Conservation (phyloP, 1,284 basidiomycete species). For the Phlebopus sp. region DNA sequence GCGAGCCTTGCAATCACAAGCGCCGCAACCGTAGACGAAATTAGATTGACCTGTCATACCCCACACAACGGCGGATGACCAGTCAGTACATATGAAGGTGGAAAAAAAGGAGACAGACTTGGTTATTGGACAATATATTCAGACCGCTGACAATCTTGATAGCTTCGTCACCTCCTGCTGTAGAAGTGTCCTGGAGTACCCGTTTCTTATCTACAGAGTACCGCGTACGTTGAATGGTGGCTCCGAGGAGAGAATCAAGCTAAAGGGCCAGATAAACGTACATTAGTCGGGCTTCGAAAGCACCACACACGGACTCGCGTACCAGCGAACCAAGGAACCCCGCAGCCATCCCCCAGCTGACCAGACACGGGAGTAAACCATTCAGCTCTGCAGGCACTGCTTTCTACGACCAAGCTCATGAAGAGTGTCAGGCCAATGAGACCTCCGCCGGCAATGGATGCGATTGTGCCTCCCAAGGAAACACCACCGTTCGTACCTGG, state of each 20-base stretch:
- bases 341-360: slow-evolving; percentile 58
- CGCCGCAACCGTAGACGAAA: slow-evolving; percentile 42
- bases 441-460: slow-evolving; percentile 72
- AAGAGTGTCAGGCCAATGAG: slow-evolving; percentile 67
- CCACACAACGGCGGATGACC: background rate
- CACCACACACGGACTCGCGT: slow-evolving; percentile 29
- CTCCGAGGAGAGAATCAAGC: slow-evolving; percentile 86
- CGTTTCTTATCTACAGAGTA: slow-evolving; percentile 64
- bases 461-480: slow-evolving; percentile 70
- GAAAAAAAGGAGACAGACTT: slow-evolving; percentile 41
- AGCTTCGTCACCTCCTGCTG: slow-evolving; percentile 21
- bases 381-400: slow-evolving; percentile 42
- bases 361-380: slow-evolving; percentile 44
- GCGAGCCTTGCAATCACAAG: slow-evolving; percentile 34
- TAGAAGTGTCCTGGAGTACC: slow-evolving; percentile 63
- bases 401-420: slow-evolving; percentile 62
- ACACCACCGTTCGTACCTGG: slow-evolving; percentile 92
- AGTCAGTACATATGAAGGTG: slow-evolving; percentile 2
- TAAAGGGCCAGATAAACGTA: slow-evolving; percentile 28
- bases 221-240: slow-evolving; percentile 81
- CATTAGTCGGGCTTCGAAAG: background rate
- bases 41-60: slow-evolving; percentile 39
- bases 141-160: slow-evolving; percentile 66
- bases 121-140: slow-evolving; percentile 79
- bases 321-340: slow-evolving; percentile 80